Percentiles rank a stretch among this genome's conserved stretches.
Evolutionary conservation across 31 red algal genomes (phyloP).

Genomic region (Asparagopsis taxiformis): DNA sequence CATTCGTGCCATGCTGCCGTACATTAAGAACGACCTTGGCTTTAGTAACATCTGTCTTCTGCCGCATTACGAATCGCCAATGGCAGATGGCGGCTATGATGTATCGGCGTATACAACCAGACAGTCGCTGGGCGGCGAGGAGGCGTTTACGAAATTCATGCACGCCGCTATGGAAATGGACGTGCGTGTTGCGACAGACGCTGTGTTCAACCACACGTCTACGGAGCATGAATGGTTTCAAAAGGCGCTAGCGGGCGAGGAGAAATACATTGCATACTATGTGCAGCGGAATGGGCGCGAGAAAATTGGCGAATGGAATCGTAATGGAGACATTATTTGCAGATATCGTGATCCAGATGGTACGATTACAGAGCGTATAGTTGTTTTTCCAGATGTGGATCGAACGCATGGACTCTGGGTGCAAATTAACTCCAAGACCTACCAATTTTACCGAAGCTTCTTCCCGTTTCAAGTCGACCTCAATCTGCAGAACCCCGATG

Average conservation of each 20-base stretch:
- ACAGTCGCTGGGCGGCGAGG: slow-evolving; percentile 60
- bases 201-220: slow-evolving; percentile 82
- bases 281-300: slow-evolving; percentile 85
- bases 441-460: slow-evolving; percentile 87
- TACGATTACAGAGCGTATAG: slow-evolving; percentile 71
- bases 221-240: slow-evolving; percentile 90
- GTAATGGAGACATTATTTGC: slow-evolving; percentile 88
- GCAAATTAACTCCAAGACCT: slow-evolving; percentile 40
- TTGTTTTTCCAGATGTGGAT: slow-evolving; percentile 87
- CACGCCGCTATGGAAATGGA: slow-evolving; percentile 40
- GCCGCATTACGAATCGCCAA: slow-evolving; percentile 78
- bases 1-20: slow-evolving; percentile 62
- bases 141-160: slow-evolving; percentile 67
- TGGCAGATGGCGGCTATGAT: slow-evolving; percentile 90
- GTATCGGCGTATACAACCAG: slow-evolving; percentile 47
- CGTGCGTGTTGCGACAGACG: slow-evolving; percentile 84
- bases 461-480: slow-evolving; percentile 93
- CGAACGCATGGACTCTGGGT: slow-evolving; percentile 95
- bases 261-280: slow-evolving; percentile 77
- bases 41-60: slow-evolving; percentile 75
- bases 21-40: slow-evolving; percentile 51
- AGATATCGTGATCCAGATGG: slow-evolving; percentile 88
- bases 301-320: slow-evolving; percentile 80
- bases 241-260: slow-evolving; percentile 52
- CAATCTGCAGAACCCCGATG: slow-evolving; percentile 79